Base-by-base conservation (phyloP, 495 filamentous ascomycete species). In the Penicillium pulvis region DNA sequence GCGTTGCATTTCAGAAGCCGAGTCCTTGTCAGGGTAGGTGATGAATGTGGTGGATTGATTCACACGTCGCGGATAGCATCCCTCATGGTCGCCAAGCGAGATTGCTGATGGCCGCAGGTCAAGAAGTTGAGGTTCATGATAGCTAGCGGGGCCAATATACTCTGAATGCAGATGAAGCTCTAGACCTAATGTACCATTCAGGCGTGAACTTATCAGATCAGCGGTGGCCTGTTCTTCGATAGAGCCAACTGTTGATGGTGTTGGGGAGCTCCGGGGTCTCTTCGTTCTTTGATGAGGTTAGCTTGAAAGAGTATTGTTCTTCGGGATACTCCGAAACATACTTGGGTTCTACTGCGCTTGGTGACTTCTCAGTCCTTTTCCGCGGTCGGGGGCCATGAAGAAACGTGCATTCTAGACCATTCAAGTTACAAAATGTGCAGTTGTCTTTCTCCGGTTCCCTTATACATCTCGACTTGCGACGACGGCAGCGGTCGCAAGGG, bases 121-220 rank as follows among this genome's bases (percentile, higher is more conserved):
- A 23, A 69, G 59, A 30, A 69, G 52, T 17, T 55, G 51, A 17
- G 60, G 54, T 35, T 67, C 67, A 62, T 63, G 57, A 26, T 61
- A 66, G 51, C 64, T 64, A 23, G 58, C 58, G 24, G 61, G 61
- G 7, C 67, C 64, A 49, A 64, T 63, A 30, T 60, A 60, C 41
- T 62, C 59, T 20, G 67, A 62, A 58, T 66, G 61, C 33, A 57
- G 56, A 59, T 64, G 61, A 45, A 63, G 59, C 33, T 67, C 61
- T 10, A 67, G 54, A 35, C 67, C 67, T 11, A 69, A 39, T 19
- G 61, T 67, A 20, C 59, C 61, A 11, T 56, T 47, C 46, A 62
- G 41, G 23, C 39, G 47, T 28, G 63, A 66, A 43, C 50, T 57
- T 23, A 45, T 39, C 11, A 24, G 24, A 33, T 55, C 42, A 26